Evolutionary conservation across 1,284 basidiomycete species (phyloP), one percentile per base, ranked within the genome.

Genomic region (Exobasidium rhododendri): DNA sequence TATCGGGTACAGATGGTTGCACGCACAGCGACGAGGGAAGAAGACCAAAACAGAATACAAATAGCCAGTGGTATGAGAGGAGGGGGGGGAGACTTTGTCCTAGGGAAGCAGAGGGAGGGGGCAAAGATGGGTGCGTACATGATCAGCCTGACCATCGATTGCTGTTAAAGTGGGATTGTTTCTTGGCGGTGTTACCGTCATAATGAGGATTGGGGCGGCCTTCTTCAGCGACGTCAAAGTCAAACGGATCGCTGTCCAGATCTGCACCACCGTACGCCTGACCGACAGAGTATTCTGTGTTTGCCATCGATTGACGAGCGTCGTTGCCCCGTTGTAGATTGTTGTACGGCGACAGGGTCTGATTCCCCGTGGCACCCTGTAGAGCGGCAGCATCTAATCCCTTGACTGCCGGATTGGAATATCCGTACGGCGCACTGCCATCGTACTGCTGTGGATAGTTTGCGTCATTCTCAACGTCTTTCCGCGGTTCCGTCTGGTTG

Each of bases 81-180:
- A n/a, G n/a, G n/a, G n/a, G n/a, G n/a, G n/a, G n/a, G n/a, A n/a
- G n/a, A n/a, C n/a, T n/a, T n/a, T n/a, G n/a, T n/a, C n/a, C n/a
- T n/a, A n/a, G n/a, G n/a, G n/a, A n/a, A n/a, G n/a, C n/a, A n/a
- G n/a, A 22, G 43, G 43, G n/a, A 14, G 43, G 14, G 43, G 43
- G 43, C 14, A 22, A 44, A 44, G 43, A 22, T 14, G 43, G 43
- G 14, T n/a, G n/a, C 14, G 22, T 26, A 31, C 7, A 20, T 7
- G 14, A 24, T 50, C 47, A 50, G 22, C 47, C 47, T 24, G 47
- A 50, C 47, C 47, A 50, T 7, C 47, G 47, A 31, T 20, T 50
- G 20, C 47, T 50, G 20, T 50, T 50, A 7, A 50, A 43, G 7
- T 3, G 53, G 20, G 53, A 13, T 17, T 55, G 29, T 17, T 29